Evolutionary conservation across 768 basidiomycete genomes (phyloP).

Genomic region (Phallus indusiatus): DNA sequence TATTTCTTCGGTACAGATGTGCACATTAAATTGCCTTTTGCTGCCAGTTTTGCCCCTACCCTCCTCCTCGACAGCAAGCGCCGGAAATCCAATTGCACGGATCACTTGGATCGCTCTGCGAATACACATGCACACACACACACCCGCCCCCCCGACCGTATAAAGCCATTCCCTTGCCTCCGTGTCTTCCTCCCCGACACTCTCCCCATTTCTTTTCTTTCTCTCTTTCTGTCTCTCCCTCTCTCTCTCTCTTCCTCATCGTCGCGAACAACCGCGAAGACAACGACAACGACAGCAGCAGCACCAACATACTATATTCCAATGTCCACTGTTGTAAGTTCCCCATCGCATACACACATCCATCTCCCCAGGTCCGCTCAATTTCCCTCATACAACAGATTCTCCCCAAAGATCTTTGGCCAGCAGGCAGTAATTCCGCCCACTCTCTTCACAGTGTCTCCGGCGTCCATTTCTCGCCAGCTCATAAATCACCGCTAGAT

Average conservation of each 20-base stretch:
- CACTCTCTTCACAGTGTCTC: neutral
- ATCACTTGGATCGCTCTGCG: neutral
- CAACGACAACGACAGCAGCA: neutral
- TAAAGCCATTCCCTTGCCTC: neutral
- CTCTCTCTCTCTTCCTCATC: neutral
- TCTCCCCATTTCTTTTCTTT: neutral
- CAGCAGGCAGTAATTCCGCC: neutral
- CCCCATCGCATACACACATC: neutral
- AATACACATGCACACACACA: neutral
- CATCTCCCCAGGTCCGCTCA: neutral
- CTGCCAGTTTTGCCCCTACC: neutral
- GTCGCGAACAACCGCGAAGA: no score
- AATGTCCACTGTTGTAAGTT: neutral
- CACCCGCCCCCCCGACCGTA: neutral
- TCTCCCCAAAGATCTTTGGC: neutral
- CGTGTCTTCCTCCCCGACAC: neutral
- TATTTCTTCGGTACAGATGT: neutral
- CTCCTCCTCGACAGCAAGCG: neutral
- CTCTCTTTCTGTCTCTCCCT: neutral
- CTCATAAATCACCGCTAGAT: neutral
- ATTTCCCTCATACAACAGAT: neutral
- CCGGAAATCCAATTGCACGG: neutral
- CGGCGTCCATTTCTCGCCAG: neutral
- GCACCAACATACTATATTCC: neutral
- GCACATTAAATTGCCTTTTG: neutral